Base-by-base conservation (phyloP, 2,329 filamentous ascomycete genomes). In the Westerdykella ornata region DNA sequence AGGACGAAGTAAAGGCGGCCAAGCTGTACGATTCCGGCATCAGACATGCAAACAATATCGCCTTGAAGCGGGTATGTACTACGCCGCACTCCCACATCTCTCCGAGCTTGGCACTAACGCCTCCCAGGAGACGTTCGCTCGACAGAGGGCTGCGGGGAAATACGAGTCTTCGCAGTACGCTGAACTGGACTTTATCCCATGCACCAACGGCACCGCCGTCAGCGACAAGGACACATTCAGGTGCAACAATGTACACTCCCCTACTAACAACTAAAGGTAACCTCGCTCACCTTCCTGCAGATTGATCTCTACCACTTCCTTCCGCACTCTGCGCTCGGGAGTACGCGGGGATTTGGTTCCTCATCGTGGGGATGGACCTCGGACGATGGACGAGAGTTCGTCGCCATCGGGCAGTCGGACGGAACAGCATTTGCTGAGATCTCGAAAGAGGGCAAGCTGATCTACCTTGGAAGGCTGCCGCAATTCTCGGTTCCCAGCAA, bases 291-390 rank as follows among this genome's bases (percentile, higher is more conserved):
- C 18, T 17, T 12, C 13, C 2, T 20, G n/a, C 13, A 63, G 65
- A 67, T 77, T 14, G 76, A 80, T 48, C 67, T 78, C 2, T 73
- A 77, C 52, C 72, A 76, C 50, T 80, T 80, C 60, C 59, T 75
- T 34, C 71, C 68, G 30, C 77, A 80, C 50, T 67, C 70, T 3
- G 69, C 71, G 19, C 68, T 80, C 1, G 77, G 76, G 5, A 74
- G 72, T 47, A 59, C 52, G 17, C 58, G 51, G 15, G 68, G 67
- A 22, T 64, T 68, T 36, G 69, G 69, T 6, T 69, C 67, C 13
- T 69, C 66, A 2, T 74, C 72, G 0, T 77, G 74, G 74, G 75
- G 75, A 5, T 76, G 75, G 74, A 74, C 72, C 0, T 70, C 73
- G 13, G 59, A 63, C 0, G 67, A 71, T 33, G 74, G 73, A 18